Conservation (phyloP, 257 asterid species). For the Thymus mandschuricus region DNA sequence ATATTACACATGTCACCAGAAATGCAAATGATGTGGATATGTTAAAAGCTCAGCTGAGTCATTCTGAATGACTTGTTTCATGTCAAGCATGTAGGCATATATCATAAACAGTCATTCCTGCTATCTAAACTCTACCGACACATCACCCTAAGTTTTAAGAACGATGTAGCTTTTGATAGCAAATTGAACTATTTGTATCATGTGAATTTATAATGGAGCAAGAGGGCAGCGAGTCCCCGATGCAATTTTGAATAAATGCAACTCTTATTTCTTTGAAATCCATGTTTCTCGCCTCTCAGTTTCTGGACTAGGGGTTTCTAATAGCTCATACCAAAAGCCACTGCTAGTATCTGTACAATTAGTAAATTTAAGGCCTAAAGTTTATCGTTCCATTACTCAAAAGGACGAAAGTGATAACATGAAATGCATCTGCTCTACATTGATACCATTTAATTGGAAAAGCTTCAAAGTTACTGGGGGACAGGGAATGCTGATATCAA, state of each 20-base stretch:
- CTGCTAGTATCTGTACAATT: neutral
- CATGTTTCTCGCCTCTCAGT: neutral
- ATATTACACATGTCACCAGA: constrained; percentile 2
- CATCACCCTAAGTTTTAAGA: neutral
- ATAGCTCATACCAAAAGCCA: constrained; percentile 2
- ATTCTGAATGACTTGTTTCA: neutral
- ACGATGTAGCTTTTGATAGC: neutral
- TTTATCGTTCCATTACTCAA: neutral
- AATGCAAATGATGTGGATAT: neutral
- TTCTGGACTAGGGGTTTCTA: neutral
- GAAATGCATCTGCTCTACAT: neutral
- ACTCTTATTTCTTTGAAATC: neutral
- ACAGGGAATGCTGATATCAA: constrained; percentile 1
- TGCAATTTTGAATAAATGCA: neutral
- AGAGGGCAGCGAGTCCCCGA: neutral
- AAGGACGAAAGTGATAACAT: neutral
- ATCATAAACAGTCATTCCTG: neutral
- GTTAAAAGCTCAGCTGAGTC: neutral
- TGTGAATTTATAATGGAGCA: neutral
- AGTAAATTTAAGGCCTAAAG: neutral
- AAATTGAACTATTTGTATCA: neutral
- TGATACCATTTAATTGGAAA: constrained; percentile 1
- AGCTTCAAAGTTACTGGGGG: constrained; percentile 1
- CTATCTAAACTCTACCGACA: neutral
- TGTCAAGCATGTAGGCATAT: neutral